Percentiles rank a stretch among this genome's conserved stretches.
phyloP scores from a whole-genome alignment of 2,329 filamentous ascomycete species.

The Seiridium cupressi region DNA sequence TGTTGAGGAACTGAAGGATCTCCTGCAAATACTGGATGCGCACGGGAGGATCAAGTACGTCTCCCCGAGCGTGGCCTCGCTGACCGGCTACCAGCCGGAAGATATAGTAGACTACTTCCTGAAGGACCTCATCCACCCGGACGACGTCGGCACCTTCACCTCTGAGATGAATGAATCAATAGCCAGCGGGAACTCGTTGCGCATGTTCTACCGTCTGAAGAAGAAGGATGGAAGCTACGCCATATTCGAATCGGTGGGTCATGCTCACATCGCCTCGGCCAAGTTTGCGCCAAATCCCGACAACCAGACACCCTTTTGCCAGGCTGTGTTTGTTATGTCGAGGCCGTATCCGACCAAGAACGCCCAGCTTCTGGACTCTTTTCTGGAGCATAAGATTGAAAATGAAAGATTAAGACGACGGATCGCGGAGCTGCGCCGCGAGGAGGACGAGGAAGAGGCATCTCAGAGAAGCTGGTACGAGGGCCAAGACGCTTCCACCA shows the following conservation, averaged over 20 bases:
- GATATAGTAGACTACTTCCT: constrained; percentile 76
- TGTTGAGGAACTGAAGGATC: constrained; percentile 84
- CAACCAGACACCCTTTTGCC: constrained; percentile 70
- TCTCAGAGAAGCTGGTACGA: constrained; percentile 60
- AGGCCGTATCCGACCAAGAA: constrained; percentile 89
- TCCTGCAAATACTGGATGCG: constrained; percentile 82
- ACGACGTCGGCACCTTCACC: constrained; percentile 80
- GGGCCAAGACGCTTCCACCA: constrained; percentile 56
- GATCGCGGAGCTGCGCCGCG: constrained; percentile 79
- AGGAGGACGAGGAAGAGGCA: constrained; percentile 80
- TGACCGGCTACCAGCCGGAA: constrained; percentile 73
- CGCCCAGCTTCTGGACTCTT: constrained; percentile 81
- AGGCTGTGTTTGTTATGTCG: constrained; percentile 92
- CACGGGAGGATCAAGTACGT: constrained; percentile 82
- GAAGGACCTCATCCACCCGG: constrained; percentile 79
- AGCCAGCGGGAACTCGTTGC: constrained; percentile 72
- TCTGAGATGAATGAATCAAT: constrained; percentile 89
- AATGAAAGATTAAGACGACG: constrained; percentile 83
- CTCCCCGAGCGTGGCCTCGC: constrained; percentile 71
- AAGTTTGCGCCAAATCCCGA: constrained; percentile 60
- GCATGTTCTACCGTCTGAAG: constrained; percentile 85
- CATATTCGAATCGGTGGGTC: constrained; percentile 90
- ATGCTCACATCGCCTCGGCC: constrained; percentile 79
- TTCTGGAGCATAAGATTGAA: constrained; percentile 94
- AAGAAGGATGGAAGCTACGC: constrained; percentile 68